Conservation (phyloP, 352 stramenopile species). For the Phytopythium chamaehyphon region DNA sequence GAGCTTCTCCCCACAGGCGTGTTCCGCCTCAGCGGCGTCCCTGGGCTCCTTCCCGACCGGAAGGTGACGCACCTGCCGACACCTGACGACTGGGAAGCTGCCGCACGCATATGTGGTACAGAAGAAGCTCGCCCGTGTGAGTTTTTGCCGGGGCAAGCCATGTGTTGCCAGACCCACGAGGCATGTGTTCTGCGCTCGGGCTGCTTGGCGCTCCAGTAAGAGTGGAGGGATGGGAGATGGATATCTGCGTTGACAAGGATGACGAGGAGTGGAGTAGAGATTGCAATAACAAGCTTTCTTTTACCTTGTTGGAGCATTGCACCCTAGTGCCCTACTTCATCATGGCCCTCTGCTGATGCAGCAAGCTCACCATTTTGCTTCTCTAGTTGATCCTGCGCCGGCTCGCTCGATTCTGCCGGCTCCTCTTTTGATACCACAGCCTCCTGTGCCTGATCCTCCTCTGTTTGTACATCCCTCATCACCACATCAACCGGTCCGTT, state of each 20-base stretch:
- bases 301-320: too few relatives aligned
- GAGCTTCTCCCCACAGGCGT: conserved; percentile 27
- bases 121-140: conserved; percentile 53
- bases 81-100: conserved; percentile 22
- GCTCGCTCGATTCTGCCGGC: too few relatives aligned
- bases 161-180: conserved; percentile 71
- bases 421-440: too few relatives aligned
- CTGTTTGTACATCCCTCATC: too few relatives aligned
- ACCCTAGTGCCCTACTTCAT: too few relatives aligned
- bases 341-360: neutral
- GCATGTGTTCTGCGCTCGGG: conserved; percentile 60
- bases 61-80: conserved; percentile 49
- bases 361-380: too few relatives aligned
- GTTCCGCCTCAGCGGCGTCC: conserved; percentile 34
- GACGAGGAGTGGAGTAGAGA: too few relatives aligned
- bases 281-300: too few relatives aligned
- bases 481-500: too few relatives aligned
- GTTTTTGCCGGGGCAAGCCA: conserved; percentile 54
- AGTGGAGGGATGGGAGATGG: neutral
- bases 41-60: conserved; percentile 41
- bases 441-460: too few relatives aligned
- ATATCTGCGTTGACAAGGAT: too few relatives aligned
- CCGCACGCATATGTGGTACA: neutral
- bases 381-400: too few relatives aligned
- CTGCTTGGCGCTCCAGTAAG: conserved; percentile 34